Evolutionary conservation across 208 protist species (phyloP).

Genomic region (Acanthamoeba triangularis): DNA sequence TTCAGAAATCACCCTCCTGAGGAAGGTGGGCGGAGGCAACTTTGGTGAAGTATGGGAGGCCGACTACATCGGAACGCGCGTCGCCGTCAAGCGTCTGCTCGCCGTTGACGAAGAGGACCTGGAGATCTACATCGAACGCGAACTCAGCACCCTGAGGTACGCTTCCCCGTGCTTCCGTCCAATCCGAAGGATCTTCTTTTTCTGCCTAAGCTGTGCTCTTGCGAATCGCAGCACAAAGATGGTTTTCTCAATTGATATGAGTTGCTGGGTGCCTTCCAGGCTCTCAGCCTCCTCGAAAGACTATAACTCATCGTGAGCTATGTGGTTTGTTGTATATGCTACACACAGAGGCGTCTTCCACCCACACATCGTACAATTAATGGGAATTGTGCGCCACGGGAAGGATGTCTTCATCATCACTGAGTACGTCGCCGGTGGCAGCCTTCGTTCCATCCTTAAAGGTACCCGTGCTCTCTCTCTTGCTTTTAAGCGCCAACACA

Average conservation of each 20-base stretch:
- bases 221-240: neutral
- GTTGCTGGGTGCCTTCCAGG: neutral
- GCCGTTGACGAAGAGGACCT: conserved; percentile 27
- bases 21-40: conserved; percentile 50
- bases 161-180: neutral
- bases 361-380: conserved; percentile 74
- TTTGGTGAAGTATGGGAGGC: conserved; percentile 65
- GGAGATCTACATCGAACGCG: conserved; percentile 57
- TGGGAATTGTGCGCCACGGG: conserved; percentile 33
- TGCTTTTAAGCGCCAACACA: neutral
- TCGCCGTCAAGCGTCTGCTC: conserved; percentile 44
- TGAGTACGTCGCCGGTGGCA: conserved; percentile 46
- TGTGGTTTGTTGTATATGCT: neutral
- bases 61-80: conserved; percentile 43
- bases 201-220: neutral
- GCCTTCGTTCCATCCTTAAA: conserved; percentile 61
- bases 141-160: conserved; percentile 57
- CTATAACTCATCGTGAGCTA: neutral
- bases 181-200: neutral
- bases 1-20: conserved; percentile 35
- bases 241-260: neutral
- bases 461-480: neutral
- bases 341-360: conserved; percentile 66
- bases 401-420: conserved; percentile 65
- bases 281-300: neutral